These are phyloP conservation scores for Aspergillus nidulans DNA, from an alignment of 495 filamentous ascomycete species.

Conservation along the genomic window DNA sequence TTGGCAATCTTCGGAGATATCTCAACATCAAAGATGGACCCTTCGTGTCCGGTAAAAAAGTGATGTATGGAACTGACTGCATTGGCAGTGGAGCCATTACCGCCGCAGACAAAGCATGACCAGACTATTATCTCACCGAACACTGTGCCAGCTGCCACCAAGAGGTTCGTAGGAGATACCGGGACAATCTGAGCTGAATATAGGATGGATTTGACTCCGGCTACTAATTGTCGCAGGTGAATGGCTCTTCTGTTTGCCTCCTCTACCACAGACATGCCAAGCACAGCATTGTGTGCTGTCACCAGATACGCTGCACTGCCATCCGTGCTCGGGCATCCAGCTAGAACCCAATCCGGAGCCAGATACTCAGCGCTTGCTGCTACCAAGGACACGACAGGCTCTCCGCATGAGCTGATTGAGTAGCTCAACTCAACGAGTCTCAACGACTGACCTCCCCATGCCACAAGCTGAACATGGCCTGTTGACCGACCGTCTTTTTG, in stretches of 20 bases:
- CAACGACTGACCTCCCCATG: slow-evolving; percentile 72
- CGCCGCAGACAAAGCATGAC: slow-evolving; percentile 53
- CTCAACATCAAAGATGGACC: slow-evolving; percentile 83
- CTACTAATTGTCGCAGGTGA: slow-evolving; percentile 42
- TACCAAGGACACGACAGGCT: slow-evolving; percentile 7
- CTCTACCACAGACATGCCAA: slow-evolving; percentile 37
- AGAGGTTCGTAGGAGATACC: slow-evolving; percentile 50
- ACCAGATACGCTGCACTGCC: slow-evolving; percentile 44
- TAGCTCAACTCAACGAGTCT: slow-evolving; percentile 48
- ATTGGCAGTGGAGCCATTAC: slow-evolving; percentile 3
- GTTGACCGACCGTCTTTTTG: slow-evolving; percentile 11
- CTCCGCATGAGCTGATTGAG: slow-evolving; percentile 13
- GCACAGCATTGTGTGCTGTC: slow-evolving; percentile 79
- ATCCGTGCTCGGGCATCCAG: slow-evolving; percentile 45
- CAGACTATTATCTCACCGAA: slow-evolving; percentile 92
- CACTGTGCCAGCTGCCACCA: slow-evolving; percentile 84
- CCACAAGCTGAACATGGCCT: slow-evolving; percentile 49
- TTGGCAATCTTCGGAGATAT: slow-evolving; percentile 59
- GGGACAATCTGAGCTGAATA: slow-evolving; percentile 75
- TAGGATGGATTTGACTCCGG: slow-evolving; percentile 77
- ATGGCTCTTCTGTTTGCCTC: slow-evolving; percentile 17
- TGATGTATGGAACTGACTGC: slow-evolving; percentile 50
- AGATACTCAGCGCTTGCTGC: slow-evolving; percentile 32
- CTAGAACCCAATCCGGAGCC: slow-evolving; percentile 79
- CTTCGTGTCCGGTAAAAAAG: slow-evolving; percentile 84